Percentiles rank a stretch among this genome's conserved stretches.
phyloP scores from a whole-genome alignment of 2,329 filamentous ascomycete species.

The Clonostachys rosea region DNA sequence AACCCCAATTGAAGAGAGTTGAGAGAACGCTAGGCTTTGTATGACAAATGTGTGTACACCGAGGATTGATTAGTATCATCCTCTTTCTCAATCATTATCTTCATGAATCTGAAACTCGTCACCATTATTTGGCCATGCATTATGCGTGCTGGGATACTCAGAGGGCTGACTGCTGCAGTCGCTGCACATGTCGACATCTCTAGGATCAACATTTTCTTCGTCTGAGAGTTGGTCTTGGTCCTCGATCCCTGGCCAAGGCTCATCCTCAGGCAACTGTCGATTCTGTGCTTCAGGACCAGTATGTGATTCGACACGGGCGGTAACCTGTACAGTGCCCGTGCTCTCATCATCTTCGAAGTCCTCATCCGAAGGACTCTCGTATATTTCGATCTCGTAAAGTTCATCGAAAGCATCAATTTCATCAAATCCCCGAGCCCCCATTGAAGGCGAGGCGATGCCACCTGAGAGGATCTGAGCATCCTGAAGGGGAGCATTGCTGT shows the following conservation, averaged over 20 bases:
- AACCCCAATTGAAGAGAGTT: not conserved
- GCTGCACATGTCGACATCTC: conserved; percentile 17
- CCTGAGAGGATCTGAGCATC: conserved; percentile 26
- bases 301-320: conserved; percentile 17
- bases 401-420: conserved; percentile 23
- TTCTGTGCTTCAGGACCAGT: conserved; percentile 15
- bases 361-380: conserved; percentile 26
- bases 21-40: not conserved
- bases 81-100: conserved; percentile 17
- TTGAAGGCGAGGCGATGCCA: conserved; percentile 18
- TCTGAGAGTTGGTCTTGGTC: conserved; percentile 36
- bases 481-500: conserved; percentile 54
- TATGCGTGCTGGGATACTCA: conserved; percentile 50
- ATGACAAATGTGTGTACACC: not conserved
- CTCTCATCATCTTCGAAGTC: conserved; percentile 19
- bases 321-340: conserved; percentile 6
- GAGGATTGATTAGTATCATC: not conserved
- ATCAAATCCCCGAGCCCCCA: conserved; percentile 25
- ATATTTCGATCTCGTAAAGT: conserved; percentile 26
- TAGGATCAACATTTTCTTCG: conserved; percentile 46
- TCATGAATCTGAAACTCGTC: conserved; percentile 33
- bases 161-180: conserved; percentile 46
- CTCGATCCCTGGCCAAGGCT: conserved; percentile 53
- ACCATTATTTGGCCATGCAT: conserved; percentile 25
- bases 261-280: conserved; percentile 42